Base-by-base conservation (phyloP, 495 filamentous ascomycete species). In the Cladorrhinum samala region DNA sequence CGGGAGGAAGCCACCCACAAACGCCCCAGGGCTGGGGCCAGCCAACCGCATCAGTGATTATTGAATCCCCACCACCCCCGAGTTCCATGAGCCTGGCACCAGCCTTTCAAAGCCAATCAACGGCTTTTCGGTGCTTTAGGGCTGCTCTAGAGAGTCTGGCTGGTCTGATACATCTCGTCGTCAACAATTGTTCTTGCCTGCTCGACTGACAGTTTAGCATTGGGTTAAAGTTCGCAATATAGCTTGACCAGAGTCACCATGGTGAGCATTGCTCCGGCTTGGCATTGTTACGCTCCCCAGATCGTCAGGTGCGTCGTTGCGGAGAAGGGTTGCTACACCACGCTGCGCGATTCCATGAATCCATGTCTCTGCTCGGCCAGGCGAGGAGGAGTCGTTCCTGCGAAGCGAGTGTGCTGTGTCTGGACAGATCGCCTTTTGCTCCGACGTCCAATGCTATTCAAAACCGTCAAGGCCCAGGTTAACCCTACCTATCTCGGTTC, bases 401-500 rank as follows among this genome's bases (percentile, higher is more conserved):
- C 30, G 7, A 47, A 30, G 30, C 45, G 24, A n/a, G 13, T 20
- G n/a, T 33, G 23, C 42, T n/a, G 45, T n/a, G 45, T 47, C 30
- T 47, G 45, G 45, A 47, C 45, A 47, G 45, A 27, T 47, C 42
- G 42, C 20, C 42, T n/a, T n/a, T n/a, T n/a, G n/a, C n/a, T n/a
- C n/a, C n/a, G n/a, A n/a, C n/a, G n/a, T n/a, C n/a, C n/a, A n/a
- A n/a, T n/a, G n/a, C n/a, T n/a, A n/a, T n/a, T n/a, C n/a, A n/a
- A n/a, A n/a, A n/a, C n/a, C n/a, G n/a, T n/a, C n/a, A n/a, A n/a
- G n/a, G n/a, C n/a, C n/a, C n/a, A n/a, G n/a, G n/a, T n/a, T n/a
- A n/a, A n/a, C n/a, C n/a, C n/a, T n/a, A n/a, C n/a, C n/a, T n/a
- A n/a, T n/a, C n/a, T n/a, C n/a, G n/a, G n/a, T n/a, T n/a, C n/a